phyloP scores from a whole-genome alignment of 192 early-diverging fungal species.

The Backusella psychrophila region DNA sequence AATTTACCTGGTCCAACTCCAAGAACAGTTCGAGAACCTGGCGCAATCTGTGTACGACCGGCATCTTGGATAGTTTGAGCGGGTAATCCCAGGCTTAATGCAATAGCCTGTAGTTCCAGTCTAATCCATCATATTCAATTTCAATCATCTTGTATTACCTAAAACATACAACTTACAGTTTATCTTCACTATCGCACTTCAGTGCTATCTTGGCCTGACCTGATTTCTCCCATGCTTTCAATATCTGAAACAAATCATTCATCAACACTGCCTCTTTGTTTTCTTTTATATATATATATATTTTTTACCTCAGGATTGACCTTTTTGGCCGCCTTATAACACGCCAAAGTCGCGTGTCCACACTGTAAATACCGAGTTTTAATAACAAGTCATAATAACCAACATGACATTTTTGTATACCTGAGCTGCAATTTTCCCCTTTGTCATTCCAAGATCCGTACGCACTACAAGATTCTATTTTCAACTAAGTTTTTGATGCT shows the following conservation, averaged over 20 bases:
- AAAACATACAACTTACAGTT: slow-evolving; percentile 55
- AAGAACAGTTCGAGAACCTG: slow-evolving; percentile 88
- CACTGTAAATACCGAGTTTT: slow-evolving; percentile 46
- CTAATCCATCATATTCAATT: slow-evolving; percentile 32
- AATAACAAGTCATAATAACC: too few relatives aligned
- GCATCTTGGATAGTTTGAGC: slow-evolving; percentile 86
- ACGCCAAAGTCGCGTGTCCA: slow-evolving; percentile 87
- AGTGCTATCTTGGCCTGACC: slow-evolving; percentile 89
- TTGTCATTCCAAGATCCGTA: slow-evolving; percentile 90
- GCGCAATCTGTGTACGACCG: slow-evolving; percentile 88
- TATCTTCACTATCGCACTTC: slow-evolving; percentile 71
- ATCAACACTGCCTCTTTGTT: not conserved
- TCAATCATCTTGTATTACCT: too few relatives aligned
- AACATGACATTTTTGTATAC: not conserved
- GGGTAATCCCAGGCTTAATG: slow-evolving; percentile 56
- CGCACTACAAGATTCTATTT: slow-evolving; percentile 63
- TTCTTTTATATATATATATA: slow-evolving; percentile 6
- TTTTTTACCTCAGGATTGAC: slow-evolving; percentile 43
- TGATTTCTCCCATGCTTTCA: slow-evolving; percentile 68
- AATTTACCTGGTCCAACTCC: slow-evolving; percentile 85
- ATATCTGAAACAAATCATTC: slow-evolving; percentile 27
- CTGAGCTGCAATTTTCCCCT: slow-evolving; percentile 94
- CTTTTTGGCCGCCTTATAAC: slow-evolving; percentile 61
- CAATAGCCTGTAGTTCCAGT: slow-evolving; percentile 61
- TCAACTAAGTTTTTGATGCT: not conserved